Evolutionary conservation across 2,329 filamentous ascomycete species (phyloP), one percentile per base, ranked within the genome.

Genomic region (Fusarium nematophilum): DNA sequence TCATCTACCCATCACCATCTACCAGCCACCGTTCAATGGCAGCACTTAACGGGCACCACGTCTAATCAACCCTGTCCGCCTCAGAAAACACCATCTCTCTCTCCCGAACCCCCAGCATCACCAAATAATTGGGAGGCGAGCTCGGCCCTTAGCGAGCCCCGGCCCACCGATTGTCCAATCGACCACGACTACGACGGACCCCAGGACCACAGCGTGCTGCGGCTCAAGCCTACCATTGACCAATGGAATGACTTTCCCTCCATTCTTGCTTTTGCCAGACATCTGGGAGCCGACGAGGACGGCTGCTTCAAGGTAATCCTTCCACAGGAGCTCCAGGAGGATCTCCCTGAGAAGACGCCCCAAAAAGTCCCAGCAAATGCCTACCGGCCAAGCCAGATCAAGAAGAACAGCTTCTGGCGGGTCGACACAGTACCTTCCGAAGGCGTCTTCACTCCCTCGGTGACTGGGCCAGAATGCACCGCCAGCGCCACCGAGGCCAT

Each of bases 221-320:
- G 73, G 27, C 67, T 77, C 48, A 73, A 70, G 38, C 75, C 75
- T 8, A 75, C 73, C 1, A 42, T 56, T 5, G 56, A 67, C 18
- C 75, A 77, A 56, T 77, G 75, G 75, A 56, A 62, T 17, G 72
- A 77, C 45, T 77, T 77, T 27, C 69, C 75, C 3, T 58, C 72
- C 14, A 65, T 77, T 29, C 67, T 77, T n/a, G 59, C 69, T 14
- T 71, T 71, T 51, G 75, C 75, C 5, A 65, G 64, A 30, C 60
- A 54, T 8, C 70, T 70, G 2, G 68, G 73, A 14, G 74, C 72
- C 17, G 64, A 70, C 10, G 57, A 61, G 3, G 72, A 77, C 30
- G 75, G 75, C 23, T 77, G 75, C 67, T 77, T 77, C 64, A 77
- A 77, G 58, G 70, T 76, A 6, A 52, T 73, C 18, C 67, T 77